phyloP scores from a whole-genome alignment of 768 basidiomycete genomes.

The Mycena kentingensis region DNA sequence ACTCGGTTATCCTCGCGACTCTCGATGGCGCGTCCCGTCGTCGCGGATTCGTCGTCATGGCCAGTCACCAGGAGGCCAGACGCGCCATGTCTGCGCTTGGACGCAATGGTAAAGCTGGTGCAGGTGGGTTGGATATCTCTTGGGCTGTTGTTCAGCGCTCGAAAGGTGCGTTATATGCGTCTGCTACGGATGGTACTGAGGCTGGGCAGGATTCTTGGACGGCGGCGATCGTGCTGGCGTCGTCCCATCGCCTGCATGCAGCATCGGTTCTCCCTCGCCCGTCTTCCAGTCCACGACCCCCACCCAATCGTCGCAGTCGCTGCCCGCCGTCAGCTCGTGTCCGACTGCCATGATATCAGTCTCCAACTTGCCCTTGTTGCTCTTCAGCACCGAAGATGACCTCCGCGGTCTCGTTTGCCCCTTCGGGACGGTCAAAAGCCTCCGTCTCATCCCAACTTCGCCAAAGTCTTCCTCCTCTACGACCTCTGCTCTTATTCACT shows the following conservation, averaged over 20 bases:
- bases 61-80: constrained; percentile 68
- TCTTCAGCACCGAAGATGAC: constrained; percentile 20
- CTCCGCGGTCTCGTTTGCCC: constrained; percentile 21
- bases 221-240: constrained; percentile 76
- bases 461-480: constrained; percentile 4
- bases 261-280: constrained; percentile 30
- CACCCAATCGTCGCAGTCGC: constrained; percentile 27
- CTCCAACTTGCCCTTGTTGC: constrained; percentile 20
- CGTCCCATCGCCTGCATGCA: constrained; percentile 49
- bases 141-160: constrained; percentile 90
- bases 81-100: constrained; percentile 66
- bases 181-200: constrained; percentile 4
- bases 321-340: constrained; percentile 33
- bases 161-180: constrained; percentile 50
- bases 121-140: constrained; percentile 66
- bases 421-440: constrained; percentile 25
- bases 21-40: constrained; percentile 82
- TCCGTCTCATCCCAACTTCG: constrained; percentile 49
- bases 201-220: constrained; percentile 66
- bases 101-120: constrained; percentile 65
- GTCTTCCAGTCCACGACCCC: constrained; percentile 25
- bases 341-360: constrained; percentile 42
- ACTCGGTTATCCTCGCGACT: constrained; percentile 81
- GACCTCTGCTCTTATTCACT: constrained; percentile 19
- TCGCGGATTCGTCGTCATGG: constrained; percentile 85